These are phyloP conservation scores for Clonostachys solani DNA, from an alignment of 2,329 filamentous ascomycete genomes.

Conservation along the genomic window DNA sequence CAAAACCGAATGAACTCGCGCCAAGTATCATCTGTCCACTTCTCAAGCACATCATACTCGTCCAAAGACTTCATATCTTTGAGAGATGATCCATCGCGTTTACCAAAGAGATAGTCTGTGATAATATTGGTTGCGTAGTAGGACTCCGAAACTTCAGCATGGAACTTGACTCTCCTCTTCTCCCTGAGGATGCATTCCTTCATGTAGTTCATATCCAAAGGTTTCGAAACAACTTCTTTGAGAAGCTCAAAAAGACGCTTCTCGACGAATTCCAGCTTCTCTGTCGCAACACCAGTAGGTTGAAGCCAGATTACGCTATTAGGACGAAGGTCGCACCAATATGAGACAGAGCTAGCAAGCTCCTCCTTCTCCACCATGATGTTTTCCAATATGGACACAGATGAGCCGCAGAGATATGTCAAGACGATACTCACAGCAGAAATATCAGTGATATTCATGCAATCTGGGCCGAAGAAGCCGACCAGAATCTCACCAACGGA, in stretches of 20 bases:
- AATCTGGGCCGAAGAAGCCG: constrained; percentile 81
- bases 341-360: constrained; percentile 80
- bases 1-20: constrained; percentile 75
- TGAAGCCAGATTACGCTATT: constrained; percentile 83
- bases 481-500: constrained; percentile 85
- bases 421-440: constrained; percentile 77
- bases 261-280: constrained; percentile 79
- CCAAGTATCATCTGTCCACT: constrained; percentile 85
- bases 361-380: constrained; percentile 90
- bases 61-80: constrained; percentile 49
- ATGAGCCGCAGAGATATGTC: constrained; percentile 87
- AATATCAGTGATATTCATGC: constrained; percentile 62
- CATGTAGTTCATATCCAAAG: constrained; percentile 87
- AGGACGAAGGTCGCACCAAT: constrained; percentile 74
- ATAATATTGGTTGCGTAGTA: constrained; percentile 86
- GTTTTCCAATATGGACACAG: constrained; percentile 89
- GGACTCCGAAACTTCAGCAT: constrained; percentile 74
- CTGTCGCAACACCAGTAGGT: constrained; percentile 80
- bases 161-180: constrained; percentile 75
- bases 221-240: constrained; percentile 72
- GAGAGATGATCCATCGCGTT: constrained; percentile 75
- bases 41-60: constrained; percentile 66
- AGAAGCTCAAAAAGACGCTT: constrained; percentile 81
- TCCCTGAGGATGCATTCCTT: constrained; percentile 81
- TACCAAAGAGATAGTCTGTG: constrained; percentile 86